Evolutionary conservation across 2,329 filamentous ascomycete species (phyloP).

Genomic region (Fusarium sp.): DNA sequence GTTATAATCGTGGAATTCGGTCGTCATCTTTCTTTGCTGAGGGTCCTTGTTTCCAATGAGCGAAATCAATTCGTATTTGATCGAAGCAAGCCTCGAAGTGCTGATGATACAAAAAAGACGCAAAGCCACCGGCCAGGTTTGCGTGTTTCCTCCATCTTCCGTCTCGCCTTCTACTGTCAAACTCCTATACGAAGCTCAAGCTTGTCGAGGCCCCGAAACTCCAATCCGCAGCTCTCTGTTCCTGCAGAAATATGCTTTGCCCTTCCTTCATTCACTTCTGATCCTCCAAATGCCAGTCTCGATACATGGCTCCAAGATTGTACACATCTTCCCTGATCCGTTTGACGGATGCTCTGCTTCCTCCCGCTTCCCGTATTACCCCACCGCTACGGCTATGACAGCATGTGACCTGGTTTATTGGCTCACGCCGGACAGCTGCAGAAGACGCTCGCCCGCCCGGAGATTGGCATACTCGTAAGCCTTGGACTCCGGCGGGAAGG

Average conservation of each 20-base stretch:
- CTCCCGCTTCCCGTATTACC: slow-evolving; percentile 27
- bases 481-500: slow-evolving; percentile 82
- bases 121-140: slow-evolving; percentile 16
- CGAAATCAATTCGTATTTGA: slow-evolving; percentile 38
- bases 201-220: slow-evolving; percentile 36
- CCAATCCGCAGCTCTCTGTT: slow-evolving; percentile 38
- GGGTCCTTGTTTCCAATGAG: slow-evolving; percentile 23
- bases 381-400: slow-evolving; percentile 14
- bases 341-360: slow-evolving; percentile 20
- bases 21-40: slow-evolving; percentile 1
- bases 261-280: slow-evolving; percentile 9
- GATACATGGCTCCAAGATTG: slow-evolving; percentile 35
- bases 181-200: slow-evolving; percentile 22
- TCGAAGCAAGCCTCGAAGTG: slow-evolving; percentile 26
- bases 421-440: slow-evolving; percentile 59
- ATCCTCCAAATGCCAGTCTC: slow-evolving; percentile 16
- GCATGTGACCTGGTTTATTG: slow-evolving; percentile 36
- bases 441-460: slow-evolving; percentile 68
- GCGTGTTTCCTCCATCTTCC: slow-evolving; percentile 18
- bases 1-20: not conserved
- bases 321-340: slow-evolving; percentile 32
- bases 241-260: slow-evolving; percentile 36
- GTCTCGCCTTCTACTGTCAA: slow-evolving; percentile 21
- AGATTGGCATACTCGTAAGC: slow-evolving; percentile 75
- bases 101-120: slow-evolving; percentile 26